Evolutionary conservation across 2,329 filamentous ascomycete genomes (phyloP).

Genomic region (Ophiognomonia clavigignenti-juglandacearum): DNA sequence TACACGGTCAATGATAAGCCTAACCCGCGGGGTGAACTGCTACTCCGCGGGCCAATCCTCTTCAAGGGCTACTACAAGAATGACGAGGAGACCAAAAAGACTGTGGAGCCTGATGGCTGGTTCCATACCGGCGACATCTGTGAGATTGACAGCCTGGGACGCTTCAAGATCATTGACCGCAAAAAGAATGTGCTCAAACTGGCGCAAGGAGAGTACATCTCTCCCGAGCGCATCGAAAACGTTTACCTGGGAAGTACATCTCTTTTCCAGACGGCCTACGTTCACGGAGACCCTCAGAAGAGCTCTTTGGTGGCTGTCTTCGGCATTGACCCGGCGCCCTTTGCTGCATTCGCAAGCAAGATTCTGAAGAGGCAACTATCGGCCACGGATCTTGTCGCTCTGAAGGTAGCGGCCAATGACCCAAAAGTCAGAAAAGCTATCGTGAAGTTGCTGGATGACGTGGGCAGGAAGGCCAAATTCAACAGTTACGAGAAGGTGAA

Average conservation of each 20-base stretch:
- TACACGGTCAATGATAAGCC: constrained; percentile 87
- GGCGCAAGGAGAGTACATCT: constrained; percentile 96
- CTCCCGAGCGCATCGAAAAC: constrained; percentile 94
- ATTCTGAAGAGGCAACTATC: constrained; percentile 64
- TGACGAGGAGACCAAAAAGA: constrained; percentile 77
- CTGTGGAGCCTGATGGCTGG: constrained; percentile 85
- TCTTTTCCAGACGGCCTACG: constrained; percentile 74
- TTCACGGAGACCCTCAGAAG: constrained; percentile 85
- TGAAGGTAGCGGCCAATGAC: constrained; percentile 64
- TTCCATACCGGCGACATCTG: constrained; percentile 95
- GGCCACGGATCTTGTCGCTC: constrained; percentile 58
- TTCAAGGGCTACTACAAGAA: constrained; percentile 92
- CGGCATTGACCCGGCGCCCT: constrained; percentile 78
- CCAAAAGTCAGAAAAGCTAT: constrained; percentile 70
- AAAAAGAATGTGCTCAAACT: constrained; percentile 99
- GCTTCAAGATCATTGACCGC: constrained; percentile 90
- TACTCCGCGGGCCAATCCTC: constrained; percentile 73
- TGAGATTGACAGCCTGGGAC: constrained; percentile 76
- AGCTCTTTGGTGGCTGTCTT: constrained; percentile 81
- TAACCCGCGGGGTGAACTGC: constrained; percentile 81
- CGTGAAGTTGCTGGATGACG: constrained; percentile 70
- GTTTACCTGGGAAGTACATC: constrained; percentile 79
- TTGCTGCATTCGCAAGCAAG: constrained; percentile 75
- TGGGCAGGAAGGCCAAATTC: constrained; percentile 81
- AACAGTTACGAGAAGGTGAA: constrained; percentile 84